Base-by-base conservation (phyloP, 768 basidiomycete species). In the Mycena galericulata region DNA sequence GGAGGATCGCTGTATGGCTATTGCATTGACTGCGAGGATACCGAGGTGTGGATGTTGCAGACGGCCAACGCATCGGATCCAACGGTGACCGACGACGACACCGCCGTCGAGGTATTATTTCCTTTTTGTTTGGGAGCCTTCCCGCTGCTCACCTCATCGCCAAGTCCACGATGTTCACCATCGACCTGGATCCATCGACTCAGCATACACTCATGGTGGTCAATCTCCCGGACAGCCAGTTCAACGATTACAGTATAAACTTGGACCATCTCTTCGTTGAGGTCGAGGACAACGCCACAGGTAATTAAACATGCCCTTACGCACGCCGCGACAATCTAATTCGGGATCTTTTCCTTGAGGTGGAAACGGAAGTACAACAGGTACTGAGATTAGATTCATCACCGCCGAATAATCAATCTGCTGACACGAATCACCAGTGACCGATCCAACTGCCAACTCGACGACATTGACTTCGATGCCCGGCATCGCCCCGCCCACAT, bases 1-100 rank as follows among this genome's bases (percentile, higher is more conserved):
- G 73, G 70, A 1, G 74, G 76, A 1, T 76, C 77, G 0, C 32
- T 73, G 49, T 81, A 77, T 62, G 75, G 76, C 34, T 77, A 76
- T 9, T 77, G 76, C 47, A 22, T 80, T 10, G 79, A 80, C 65
- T 79, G 79, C 67, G 58, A 54, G 6, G 56, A 36, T 22, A 55
- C 57, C 4, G 55, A 22, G 7, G 57, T 53, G 1, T 60, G 45
- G 38, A 29, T 41, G 15, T 46, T 67, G 18, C 60, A 54, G 41
- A 73, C 30, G 24, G 69, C 73, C 14, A 74, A 79, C 50, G 78
- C 74, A 30, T 71, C 65, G 38, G 75, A 77, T 40, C 69, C 71
- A 18, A 55, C 70, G 2, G 57, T 73, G 5, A 45, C 43, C 26
- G 66, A 72, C 65, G 65, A 75, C 36, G 70, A 71, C 8, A 61